Evolutionary conservation across 768 basidiomycete genomes (phyloP), one percentile per base, ranked within the genome.

Genomic region (Lentinula guzmanii): DNA sequence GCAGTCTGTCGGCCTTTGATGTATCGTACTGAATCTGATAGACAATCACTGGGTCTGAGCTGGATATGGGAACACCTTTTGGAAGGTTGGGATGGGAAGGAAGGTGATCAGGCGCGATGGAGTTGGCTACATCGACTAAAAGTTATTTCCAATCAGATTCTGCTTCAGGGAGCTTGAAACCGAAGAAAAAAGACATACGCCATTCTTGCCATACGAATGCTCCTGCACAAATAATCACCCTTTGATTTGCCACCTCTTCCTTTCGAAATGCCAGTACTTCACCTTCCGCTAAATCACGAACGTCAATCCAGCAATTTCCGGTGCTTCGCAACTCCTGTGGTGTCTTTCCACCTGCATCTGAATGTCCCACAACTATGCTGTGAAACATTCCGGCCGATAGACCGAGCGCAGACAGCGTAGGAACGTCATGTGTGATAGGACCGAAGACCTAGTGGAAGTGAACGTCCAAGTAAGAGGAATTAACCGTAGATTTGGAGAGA

Each of bases 221-320:
- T 7, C 78, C 76, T 2, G 69, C 72, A n/a, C 70, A 71, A 43
- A 83, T 64, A 66, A 89, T 77, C 66, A 89, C 79, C 37, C 89
- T 75, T 60, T 89, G 76, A 1, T 82, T 82, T 2, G 78, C 80
- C 0, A 86, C 86, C 2, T 74, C 77, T 31, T 78, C 74, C 54
- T 76, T 79, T 58, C 77, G 76, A 21, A 91, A 69, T 4, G 84
- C 83, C 5, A 73, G 69, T 0, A 77, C 75, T 67, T 89, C 87
- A 0, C 80, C 86, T 21, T 77, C 72, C 0, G 85, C 85, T 37
- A 84, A 67, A 67, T 86, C 85, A 5, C 84, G 78, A 5, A 85
- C 84, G 55, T 86, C 82, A 33, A 82, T 67, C 76, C 78, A 83
- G 24, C 66, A 61, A 13, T 67, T 67, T 5, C 72, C 72, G 18